Evolutionary conservation across 2,329 filamentous ascomycete species (phyloP).

Genomic region (Aschersonia sp.): DNA sequence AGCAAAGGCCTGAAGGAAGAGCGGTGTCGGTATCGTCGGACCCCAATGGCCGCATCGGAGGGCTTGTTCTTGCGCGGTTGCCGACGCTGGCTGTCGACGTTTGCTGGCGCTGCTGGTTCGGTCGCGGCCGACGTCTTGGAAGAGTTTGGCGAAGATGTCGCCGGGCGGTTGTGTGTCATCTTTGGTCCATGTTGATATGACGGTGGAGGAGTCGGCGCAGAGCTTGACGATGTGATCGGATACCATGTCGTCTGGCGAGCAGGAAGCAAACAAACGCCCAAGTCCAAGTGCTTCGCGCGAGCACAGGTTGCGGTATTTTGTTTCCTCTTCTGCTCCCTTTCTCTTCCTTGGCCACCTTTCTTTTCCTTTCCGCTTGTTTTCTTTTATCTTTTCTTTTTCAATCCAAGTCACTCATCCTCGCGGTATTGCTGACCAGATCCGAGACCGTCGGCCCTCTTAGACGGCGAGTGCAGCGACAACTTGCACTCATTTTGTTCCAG

Average conservation of each 20-base stretch:
- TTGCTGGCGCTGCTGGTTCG: conserved; percentile 4
- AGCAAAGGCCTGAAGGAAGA: conserved; percentile 57
- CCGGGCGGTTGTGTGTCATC: conserved; percentile 37
- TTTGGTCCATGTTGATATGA: conserved; percentile 41
- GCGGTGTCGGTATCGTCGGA: conserved; percentile 41
- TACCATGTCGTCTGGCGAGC: conserved; percentile 10
- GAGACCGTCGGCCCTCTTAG: too few relatives aligned
- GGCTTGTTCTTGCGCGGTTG: conserved; percentile 34
- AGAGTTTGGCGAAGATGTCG: conserved; percentile 42
- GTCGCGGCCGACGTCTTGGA: conserved; percentile 16
- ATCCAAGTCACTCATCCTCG: too few relatives aligned
- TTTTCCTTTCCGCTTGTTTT: too few relatives aligned
- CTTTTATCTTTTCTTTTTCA: too few relatives aligned
- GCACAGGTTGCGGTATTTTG: too few relatives aligned
- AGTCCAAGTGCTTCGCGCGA: too few relatives aligned
- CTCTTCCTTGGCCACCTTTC: too few relatives aligned
- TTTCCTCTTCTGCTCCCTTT: too few relatives aligned
- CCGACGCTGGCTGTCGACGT: conserved; percentile 10
- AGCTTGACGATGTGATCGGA: conserved; percentile 27
- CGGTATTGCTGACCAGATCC: too few relatives aligned
- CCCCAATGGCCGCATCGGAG: conserved; percentile 55
- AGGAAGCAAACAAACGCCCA: too few relatives aligned
- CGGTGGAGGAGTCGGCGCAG: conserved; percentile 36
- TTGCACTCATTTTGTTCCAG: too few relatives aligned
- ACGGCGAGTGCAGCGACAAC: too few relatives aligned